Evolutionary conservation across 1,139 yeast genomes (phyloP), one percentile per base, ranked within the genome.

Genomic region (Yamadazyma pseudoaaseri): DNA sequence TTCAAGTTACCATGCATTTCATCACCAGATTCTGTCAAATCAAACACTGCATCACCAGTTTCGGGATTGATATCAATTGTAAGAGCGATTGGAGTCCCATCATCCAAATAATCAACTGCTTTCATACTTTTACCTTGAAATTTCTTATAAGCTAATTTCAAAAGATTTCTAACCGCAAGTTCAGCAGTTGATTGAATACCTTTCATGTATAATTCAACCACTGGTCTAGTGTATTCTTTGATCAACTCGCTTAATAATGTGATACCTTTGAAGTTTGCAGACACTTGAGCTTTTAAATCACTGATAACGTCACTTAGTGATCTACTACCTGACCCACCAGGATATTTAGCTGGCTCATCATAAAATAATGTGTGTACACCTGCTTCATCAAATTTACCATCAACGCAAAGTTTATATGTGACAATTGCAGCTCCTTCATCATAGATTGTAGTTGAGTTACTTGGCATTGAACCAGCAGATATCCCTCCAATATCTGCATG

Each of bases 191-290:
- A 43, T 45, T 66, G 73, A 35, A 67, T 67, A 3, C 70, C 73
- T 5, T 51, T 50, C 74, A 68, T 67, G 42, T 68, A 67, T 33
- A 65, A 55, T 27, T 57, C 53, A 35, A 68, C 58, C 4, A 67
- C 72, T 2, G 60, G 57, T 30, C 45, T 51, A 6, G 58, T 45
- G 42, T 60, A 66, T 30, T 62, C 66, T 3, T 54, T 56, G 7
- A 62, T 56, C 35, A 68, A 56, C 24, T 43, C 51, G 14, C 49
- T 39, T 31, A 68, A 49, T 22, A 68, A 52, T 27, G 61, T 57
- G 37, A 78, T 76, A 22, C 85, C 85, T 47, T 74, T 74, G 47
- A 74, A 75, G 49, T 79, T 79, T 12, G 85, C 81, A 2, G 84
- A 81, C 36, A 78, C 70, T 48, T 79, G 83, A 1, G 85, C 85